These are phyloP conservation scores for Boletus insuetus DNA, from an alignment of 768 basidiomycete genomes.

Conservation along the genomic window DNA sequence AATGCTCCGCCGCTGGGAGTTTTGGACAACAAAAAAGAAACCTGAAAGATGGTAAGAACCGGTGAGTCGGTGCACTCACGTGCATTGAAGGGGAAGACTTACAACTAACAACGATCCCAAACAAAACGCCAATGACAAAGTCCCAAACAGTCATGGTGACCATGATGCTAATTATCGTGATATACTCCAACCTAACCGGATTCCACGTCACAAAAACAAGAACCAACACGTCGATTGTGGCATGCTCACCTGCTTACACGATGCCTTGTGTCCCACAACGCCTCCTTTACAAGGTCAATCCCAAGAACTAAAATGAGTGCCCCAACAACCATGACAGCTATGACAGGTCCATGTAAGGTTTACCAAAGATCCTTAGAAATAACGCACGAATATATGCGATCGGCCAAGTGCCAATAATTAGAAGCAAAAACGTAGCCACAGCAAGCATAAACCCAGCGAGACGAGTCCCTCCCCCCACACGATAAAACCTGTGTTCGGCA, in stretches of 20 bases:
- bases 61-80: neutral
- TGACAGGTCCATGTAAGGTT: neutral
- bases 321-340: conserved; percentile 89
- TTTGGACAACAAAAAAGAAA: conserved; percentile 96
- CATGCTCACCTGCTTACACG: conserved; percentile 69
- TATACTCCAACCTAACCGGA: conserved; percentile 61
- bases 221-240: neutral
- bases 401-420: conserved; percentile 82
- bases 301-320: conserved; percentile 94
- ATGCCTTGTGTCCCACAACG: conserved; percentile 92
- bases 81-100: conserved; percentile 26
- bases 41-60: conserved; percentile 38
- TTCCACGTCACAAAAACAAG: conserved; percentile 1
- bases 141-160: conserved; percentile 93
- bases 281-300: conserved; percentile 92
- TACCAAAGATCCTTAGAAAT: neutral
- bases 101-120: conserved; percentile 92
- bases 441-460: conserved; percentile 86
- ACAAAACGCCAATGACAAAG: conserved; percentile 90
- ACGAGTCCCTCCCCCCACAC: conserved; percentile 85
- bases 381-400: conserved; percentile 89
- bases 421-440: conserved; percentile 61
- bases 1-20: conserved; percentile 82
- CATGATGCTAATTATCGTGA: conserved; percentile 84
- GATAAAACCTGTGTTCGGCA: conserved; percentile 63